A percentile compares a stretch with the other conserved stretches of the same genome.
Conservation (phyloP, 768 basidiomycete genomes). For the Serendipita sp. region DNA sequence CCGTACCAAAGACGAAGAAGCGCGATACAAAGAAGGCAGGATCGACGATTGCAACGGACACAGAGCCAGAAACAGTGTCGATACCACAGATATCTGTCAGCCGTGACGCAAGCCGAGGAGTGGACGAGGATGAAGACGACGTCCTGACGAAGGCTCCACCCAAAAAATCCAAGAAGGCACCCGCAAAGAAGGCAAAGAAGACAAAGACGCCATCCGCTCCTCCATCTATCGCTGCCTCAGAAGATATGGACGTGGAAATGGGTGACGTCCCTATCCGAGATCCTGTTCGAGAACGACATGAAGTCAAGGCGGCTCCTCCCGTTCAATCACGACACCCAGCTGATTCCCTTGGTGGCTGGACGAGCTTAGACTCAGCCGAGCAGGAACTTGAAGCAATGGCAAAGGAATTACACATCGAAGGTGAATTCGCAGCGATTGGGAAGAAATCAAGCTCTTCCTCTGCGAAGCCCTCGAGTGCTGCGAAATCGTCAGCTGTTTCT, state of each 20-base stretch:
- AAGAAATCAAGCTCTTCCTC: neutral
- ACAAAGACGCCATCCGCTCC: neutral
- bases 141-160: neutral
- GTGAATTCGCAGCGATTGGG: neutral
- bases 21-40: neutral
- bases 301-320: neutral
- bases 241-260: neutral
- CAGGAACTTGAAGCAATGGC: neutral
- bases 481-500: neutral
- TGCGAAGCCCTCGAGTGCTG: neutral
- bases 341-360: slow-evolving; percentile 1
- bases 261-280: neutral
- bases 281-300: neutral
- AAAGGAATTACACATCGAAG: neutral
- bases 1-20: neutral
- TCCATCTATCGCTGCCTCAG: neutral
- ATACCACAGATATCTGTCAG: neutral
- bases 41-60: neutral
- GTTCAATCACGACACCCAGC: neutral
- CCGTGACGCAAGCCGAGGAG: neutral
- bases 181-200: neutral
- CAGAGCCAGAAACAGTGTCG: neutral
- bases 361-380: neutral
- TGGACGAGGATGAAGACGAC: neutral
- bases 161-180: neutral